Evolutionary conservation across 352 stramenopile genomes (phyloP).

Genomic region (Chrysophaeum taylorii): DNA sequence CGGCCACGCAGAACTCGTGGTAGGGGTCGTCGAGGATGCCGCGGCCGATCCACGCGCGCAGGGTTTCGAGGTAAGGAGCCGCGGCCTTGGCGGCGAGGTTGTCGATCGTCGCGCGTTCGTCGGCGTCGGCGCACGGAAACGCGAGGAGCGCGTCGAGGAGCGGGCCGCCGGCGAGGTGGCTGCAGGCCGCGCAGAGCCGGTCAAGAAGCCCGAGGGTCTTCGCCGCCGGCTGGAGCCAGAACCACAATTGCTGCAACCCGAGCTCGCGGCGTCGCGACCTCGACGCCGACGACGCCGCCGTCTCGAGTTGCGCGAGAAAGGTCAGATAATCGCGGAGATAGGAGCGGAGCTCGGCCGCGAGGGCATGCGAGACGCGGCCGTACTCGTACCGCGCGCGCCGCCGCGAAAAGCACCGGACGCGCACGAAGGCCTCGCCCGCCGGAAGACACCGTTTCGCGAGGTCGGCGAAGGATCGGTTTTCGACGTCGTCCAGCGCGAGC

Average conservation of each 20-base stretch:
- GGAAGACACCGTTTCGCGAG: background rate
- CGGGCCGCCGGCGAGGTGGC: constrained; percentile 49
- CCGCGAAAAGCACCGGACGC: background rate
- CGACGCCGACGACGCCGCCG: constrained; percentile 22
- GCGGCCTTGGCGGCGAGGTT: constrained; percentile 64
- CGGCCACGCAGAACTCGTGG: constrained; percentile 74
- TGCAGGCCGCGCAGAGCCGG: constrained; percentile 51
- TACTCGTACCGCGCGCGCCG: constrained; percentile 43
- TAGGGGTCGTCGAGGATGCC: constrained; percentile 74
- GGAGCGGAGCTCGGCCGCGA: constrained; percentile 62
- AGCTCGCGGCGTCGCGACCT: constrained; percentile 39
- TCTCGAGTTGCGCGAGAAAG: constrained; percentile 70
- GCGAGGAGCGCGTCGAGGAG: constrained; percentile 68
- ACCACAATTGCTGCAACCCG: constrained; percentile 73
- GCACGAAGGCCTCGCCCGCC: background rate
- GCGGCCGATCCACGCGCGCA: constrained; percentile 74
- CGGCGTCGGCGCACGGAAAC: constrained; percentile 58
- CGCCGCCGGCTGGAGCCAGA: constrained; percentile 69
- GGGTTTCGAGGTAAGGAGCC: constrained; percentile 73
- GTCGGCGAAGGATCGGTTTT: background rate
- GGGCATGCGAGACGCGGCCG: constrained; percentile 69
- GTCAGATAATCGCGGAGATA: constrained; percentile 74
- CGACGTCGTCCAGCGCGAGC: background rate
- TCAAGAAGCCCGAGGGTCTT: constrained; percentile 68
- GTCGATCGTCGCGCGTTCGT: constrained; percentile 58